A percentile compares a stretch with the other conserved stretches of the same genome.
Evolutionary conservation across 2,329 filamentous ascomycete genomes (phyloP).

Genomic region (Pseudocercospora pini-densiflorae): DNA sequence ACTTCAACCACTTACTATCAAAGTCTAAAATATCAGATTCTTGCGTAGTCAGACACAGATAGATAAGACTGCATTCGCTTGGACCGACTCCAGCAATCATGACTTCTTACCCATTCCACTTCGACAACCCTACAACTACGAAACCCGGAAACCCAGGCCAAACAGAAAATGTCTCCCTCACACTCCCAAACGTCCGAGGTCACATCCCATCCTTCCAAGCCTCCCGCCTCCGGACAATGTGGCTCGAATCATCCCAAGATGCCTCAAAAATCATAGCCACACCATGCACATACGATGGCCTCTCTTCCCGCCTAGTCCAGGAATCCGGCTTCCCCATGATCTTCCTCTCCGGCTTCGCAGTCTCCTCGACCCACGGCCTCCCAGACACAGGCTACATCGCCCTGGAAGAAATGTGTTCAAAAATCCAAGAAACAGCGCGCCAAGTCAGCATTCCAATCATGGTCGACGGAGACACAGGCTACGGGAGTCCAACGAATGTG

Average conservation of each 20-base stretch:
- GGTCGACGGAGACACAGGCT: conserved; percentile 55
- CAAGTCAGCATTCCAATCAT: conserved; percentile 50
- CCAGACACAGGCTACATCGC: conserved; percentile 58
- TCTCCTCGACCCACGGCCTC: conserved; percentile 46
- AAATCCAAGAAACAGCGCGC: conserved; percentile 42
- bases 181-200: background rate
- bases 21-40: no score
- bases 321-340: conserved; percentile 54
- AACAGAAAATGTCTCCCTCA: background rate
- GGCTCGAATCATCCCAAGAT: conserved; percentile 46
- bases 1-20: no score
- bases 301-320: conserved; percentile 46
- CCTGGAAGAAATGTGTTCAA: conserved; percentile 52
- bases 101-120: conserved; percentile 1
- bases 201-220: conserved; percentile 46
- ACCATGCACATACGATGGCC: conserved; percentile 45
- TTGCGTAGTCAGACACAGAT: no score
- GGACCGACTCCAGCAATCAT: no score
- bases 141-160: background rate
- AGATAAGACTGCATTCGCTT: no score
- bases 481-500: conserved; percentile 55
- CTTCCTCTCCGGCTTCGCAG: conserved; percentile 51
- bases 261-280: conserved; percentile 52
- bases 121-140: background rate
- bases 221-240: conserved; percentile 45